phyloP scores from a whole-genome alignment of 176 grass and related monocot species.

The Coix lacrymajobi region DNA sequence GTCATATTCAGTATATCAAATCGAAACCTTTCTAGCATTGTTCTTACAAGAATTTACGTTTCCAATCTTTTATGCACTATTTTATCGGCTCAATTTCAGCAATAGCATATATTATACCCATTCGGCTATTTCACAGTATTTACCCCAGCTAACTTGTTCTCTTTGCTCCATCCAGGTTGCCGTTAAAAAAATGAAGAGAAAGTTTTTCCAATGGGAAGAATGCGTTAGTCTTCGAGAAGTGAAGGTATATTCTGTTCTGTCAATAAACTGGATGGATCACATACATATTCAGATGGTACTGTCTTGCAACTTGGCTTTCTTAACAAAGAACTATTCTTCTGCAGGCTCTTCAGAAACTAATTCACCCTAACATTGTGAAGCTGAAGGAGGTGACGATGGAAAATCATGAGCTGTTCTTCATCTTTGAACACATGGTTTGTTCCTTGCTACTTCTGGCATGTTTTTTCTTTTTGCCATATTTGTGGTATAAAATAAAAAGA shows the following conservation, averaged over 20 bases:
- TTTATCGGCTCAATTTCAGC: not conserved
- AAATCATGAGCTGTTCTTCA: slow-evolving; percentile 86
- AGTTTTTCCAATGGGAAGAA: slow-evolving; percentile 78
- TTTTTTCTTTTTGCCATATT: not conserved
- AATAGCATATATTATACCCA: too few relatives aligned
- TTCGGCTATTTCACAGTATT: not conserved
- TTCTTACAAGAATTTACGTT: not conserved
- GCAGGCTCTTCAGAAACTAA: slow-evolving; percentile 76
- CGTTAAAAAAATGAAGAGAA: slow-evolving; percentile 97
- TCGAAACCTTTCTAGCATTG: not conserved
- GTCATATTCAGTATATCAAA: not conserved
- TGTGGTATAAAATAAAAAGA: not conserved
- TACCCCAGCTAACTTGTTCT: not conserved
- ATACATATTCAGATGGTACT: not conserved
- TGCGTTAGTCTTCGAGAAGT: slow-evolving; percentile 77
- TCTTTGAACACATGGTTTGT: slow-evolving; percentile 92
- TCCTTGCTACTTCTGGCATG: not conserved
- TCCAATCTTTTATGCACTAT: not conserved
- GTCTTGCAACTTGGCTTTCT: not conserved
- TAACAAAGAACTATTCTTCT: slow-evolving; percentile 23
- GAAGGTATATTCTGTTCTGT: slow-evolving; percentile 51
- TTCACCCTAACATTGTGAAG: slow-evolving; percentile 78
- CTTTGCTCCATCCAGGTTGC: slow-evolving; percentile 55
- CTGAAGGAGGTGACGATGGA: slow-evolving; percentile 80
- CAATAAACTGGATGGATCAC: not conserved